Evolutionary conservation across 2,329 filamentous ascomycete species (phyloP), one percentile per base, ranked within the genome.

Genomic region (Anisogramma anomala): DNA sequence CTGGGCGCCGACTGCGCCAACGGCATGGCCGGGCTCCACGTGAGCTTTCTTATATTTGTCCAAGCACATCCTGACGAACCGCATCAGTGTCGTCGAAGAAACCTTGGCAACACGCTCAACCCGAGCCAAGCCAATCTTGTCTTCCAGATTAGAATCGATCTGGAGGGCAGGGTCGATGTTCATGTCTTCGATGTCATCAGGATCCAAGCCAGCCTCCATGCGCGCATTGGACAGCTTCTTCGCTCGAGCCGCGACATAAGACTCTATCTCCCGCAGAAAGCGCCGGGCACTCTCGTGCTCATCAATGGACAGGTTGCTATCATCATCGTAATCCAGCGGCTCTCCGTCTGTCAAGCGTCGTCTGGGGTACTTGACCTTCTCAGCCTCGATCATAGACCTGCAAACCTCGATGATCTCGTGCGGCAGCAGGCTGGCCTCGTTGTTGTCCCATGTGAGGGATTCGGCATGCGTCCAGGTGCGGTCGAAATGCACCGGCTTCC

Each of bases 1-100:
- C 61, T 98, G 91, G 1, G 91, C 91, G 50, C 91, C 91, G 27
- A 96, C 87, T 13, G 91, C 91, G 48, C 91, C 91, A 0, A 98
- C 91, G 4, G 91, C 88, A 56, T 96, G 89, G 3, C 91, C 91
- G 10, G 91, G 88, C 58, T 98, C 88, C 15, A 94, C 84, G 50
- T 86, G 84, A 1, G 89, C 89, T 59, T 81, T 84, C 51, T 86
- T 82, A 61, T 94, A 95, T 60, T 96, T 96, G 52, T 79, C 76
- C 36, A 96, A 66, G 56, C 89, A 96, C 27, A 89, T 69, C 20
- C 71, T 67, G 52, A 98, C 79, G 60, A 96, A 98, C 1, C 73
- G 67, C 32, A 71, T 66, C 13, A 96, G 67, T 0, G 86, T 89
- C 1, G 66, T 71, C 31, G 75, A 64, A 0, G 91, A 93, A 17